Evolutionary conservation across 148 eudicot species (phyloP).

Genomic region (Vaccinium darrowii): DNA sequence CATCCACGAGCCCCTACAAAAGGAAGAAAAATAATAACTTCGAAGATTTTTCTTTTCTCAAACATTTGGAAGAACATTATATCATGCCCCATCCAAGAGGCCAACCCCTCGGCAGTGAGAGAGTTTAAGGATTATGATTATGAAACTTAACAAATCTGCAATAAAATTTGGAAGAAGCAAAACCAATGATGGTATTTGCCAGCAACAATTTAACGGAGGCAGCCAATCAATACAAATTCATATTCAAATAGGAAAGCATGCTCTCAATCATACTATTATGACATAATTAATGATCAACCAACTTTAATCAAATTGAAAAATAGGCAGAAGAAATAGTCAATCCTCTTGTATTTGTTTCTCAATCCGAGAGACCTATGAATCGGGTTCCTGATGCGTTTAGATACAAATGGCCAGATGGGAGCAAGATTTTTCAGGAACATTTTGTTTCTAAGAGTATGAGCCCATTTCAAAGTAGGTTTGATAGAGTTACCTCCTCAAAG

Average conservation of each 20-base stretch:
- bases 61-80: background rate
- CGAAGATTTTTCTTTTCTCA: background rate
- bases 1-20: conserved; percentile 3
- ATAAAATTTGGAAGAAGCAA: background rate
- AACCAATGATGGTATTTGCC: background rate
- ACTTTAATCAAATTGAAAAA: too few species aligned
- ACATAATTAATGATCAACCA: background rate
- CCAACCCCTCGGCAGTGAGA: background rate
- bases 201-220: background rate
- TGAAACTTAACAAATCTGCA: background rate
- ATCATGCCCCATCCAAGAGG: background rate
- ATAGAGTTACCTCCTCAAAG: conserved; percentile 9
- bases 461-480: background rate
- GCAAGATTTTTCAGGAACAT: background rate
- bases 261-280: background rate
- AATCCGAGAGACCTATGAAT: background rate
- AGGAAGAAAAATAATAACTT: background rate
- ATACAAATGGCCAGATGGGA: background rate
- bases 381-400: background rate
- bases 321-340: background rate
- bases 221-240: background rate
- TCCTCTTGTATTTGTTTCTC: background rate
- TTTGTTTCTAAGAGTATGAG: background rate
- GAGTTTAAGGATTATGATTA: background rate
- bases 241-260: background rate